A percentile compares a stretch with the other conserved stretches of the same genome.
phyloP scores from a whole-genome alignment of 2,329 filamentous ascomycete species.

The Phaeosphaeriaceae sp. region DNA sequence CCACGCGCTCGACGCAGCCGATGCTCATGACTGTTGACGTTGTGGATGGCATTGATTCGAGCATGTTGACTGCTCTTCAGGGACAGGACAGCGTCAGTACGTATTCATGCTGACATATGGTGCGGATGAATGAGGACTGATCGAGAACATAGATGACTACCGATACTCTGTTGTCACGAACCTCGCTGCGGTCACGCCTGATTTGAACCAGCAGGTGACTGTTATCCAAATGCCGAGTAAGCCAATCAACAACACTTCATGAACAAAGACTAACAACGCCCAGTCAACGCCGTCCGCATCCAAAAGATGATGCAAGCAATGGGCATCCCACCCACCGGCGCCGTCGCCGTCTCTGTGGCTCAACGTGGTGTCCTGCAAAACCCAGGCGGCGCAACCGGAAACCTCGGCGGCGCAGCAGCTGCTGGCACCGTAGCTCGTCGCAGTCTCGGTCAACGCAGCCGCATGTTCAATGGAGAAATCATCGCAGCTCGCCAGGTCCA shows the following conservation, averaged over 20 bases:
- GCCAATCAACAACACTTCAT: constrained; percentile 7
- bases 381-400: constrained; percentile 44
- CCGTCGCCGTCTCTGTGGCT: constrained; percentile 44
- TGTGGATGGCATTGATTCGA: constrained; percentile 40
- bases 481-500: constrained; percentile 33
- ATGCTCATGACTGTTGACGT: constrained; percentile 47
- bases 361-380: constrained; percentile 46
- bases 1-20: constrained; percentile 43
- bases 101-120: constrained; percentile 5
- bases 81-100: constrained; percentile 39
- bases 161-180: constrained; percentile 45
- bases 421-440: neutral
- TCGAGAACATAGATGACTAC: constrained; percentile 36
- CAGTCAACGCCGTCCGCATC: constrained; percentile 45
- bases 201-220: constrained; percentile 45
- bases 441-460: neutral
- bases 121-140: neutral
- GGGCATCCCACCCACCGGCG: constrained; percentile 38
- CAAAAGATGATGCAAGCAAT: constrained; percentile 46
- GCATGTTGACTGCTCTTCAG: constrained; percentile 43
- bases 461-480: neutral
- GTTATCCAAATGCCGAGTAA: constrained; percentile 47
- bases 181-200: constrained; percentile 41
- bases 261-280: constrained; percentile 14
- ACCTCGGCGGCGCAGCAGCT: constrained; percentile 33